Base-by-base conservation (phyloP, 805 yeast genomes). In the Schizosaccharomyces lindneri region DNA sequence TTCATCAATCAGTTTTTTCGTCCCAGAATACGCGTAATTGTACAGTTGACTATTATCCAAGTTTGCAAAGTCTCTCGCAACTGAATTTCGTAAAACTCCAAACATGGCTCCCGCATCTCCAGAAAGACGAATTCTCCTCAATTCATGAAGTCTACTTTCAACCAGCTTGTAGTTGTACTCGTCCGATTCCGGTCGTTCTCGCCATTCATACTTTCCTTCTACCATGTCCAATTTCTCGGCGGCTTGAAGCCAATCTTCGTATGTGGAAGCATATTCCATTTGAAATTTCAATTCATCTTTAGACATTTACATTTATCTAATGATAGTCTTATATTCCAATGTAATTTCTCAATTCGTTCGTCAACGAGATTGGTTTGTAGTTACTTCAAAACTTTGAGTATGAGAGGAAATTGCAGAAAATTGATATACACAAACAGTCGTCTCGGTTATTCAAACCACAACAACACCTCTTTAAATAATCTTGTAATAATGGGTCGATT, bases 51-150 rank as follows among this genome's bases (percentile, higher is more conserved):
- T 79, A 70, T 88, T 84, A 0, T 95, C 94, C 75, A 88, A 85
- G 66, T 87, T 85, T 0, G 95, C 97, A 61, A 87, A 71, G 68
- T 88, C 86, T 64, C 98, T 75, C 1, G 80, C 78, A 85, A 95
- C 85, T 29, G 85, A 81, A 0, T 96, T 90, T 63, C 97, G 72
- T 2, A 93, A 81, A 15, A 86, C 73, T 66, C 85, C 87, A 15
- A 90, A 70, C 43, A 90, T 71, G 55, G 77, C 75, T 62, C 79
- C 74, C 66, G 78, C 79, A 68, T 93, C 85, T 32, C 78, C 76
- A 17, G 72, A 67, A 19, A 69, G 51, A 43, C 97, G 75, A 0
- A 89, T 86, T 1, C 70, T 69, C 55, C 78, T 73, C 75, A 93
- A 73, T 62, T 82, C 83, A 4, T 67, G 65, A 57, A 87, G 72